These are phyloP conservation scores for Strigomonas culicis DNA, from an alignment of 208 protist species.

Conservation along the genomic window DNA sequence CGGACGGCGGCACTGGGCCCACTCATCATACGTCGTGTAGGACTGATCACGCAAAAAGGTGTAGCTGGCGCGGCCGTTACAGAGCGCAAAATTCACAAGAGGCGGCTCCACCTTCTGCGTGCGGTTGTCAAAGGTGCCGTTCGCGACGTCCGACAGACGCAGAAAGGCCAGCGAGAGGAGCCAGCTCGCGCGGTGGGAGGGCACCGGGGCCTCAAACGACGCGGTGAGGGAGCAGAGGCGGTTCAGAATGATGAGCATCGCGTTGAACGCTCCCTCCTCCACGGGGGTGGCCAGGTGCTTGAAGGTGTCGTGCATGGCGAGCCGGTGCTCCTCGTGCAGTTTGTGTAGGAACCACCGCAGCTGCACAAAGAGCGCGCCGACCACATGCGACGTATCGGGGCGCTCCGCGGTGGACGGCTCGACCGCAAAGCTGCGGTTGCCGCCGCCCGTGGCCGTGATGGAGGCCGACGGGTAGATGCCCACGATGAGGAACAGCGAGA, in stretches of 20 bases:
- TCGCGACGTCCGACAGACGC: constrained; percentile 27
- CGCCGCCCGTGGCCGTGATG: neutral
- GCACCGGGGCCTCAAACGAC: neutral
- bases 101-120: too few relatives aligned
- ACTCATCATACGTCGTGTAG: constrained; percentile 32
- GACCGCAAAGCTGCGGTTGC: too few relatives aligned
- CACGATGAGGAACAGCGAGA: constrained; percentile 19
- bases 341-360: constrained; percentile 17
- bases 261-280: constrained; percentile 26
- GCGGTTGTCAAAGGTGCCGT: neutral
- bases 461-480: neutral
- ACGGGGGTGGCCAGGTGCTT: constrained; percentile 19
- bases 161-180: constrained; percentile 41
- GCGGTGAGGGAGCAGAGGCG: constrained; percentile 16
- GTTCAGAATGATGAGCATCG: constrained; percentile 26
- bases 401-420: too few relatives aligned
- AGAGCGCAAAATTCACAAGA: too few relatives aligned
- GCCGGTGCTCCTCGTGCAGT: constrained; percentile 26
- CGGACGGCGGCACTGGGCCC: constrained; percentile 18
- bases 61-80: constrained; percentile 9
- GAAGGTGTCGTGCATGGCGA: constrained; percentile 14
- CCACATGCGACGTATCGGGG: neutral
- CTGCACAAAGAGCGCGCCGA: constrained; percentile 17
- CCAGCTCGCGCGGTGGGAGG: constrained; percentile 37
- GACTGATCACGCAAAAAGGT: constrained; percentile 24